phyloP scores from a whole-genome alignment of 78 protist species.

The Dictyostelium capitatum region DNA sequence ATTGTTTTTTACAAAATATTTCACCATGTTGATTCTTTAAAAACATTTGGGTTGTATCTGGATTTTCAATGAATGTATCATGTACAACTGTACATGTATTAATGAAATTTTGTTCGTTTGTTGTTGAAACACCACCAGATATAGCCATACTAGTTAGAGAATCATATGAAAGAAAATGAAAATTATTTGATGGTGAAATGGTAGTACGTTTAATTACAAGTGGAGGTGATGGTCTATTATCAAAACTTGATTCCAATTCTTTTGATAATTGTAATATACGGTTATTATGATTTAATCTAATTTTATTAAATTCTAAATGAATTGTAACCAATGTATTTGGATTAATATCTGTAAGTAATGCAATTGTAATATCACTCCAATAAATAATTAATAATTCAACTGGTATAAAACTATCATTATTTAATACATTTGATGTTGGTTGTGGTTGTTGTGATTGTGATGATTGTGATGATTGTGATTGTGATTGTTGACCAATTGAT shows the following conservation, averaged over 20 bases:
- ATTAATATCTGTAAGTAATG: slow-evolving; percentile 9
- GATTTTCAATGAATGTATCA: slow-evolving; percentile 46
- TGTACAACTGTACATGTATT: slow-evolving; percentile 39
- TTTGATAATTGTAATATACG: slow-evolving; percentile 12
- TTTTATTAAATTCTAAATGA: slow-evolving; percentile 56
- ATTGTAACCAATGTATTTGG: slow-evolving; percentile 4
- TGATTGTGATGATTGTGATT: neutral
- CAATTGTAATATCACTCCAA: slow-evolving; percentile 29
- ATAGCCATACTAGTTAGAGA: slow-evolving; percentile 28
- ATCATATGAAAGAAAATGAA: slow-evolving; percentile 41
- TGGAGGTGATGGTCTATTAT: slow-evolving; percentile 30
- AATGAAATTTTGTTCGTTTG: slow-evolving; percentile 29
- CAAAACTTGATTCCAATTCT: neutral
- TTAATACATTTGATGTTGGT: neutral
- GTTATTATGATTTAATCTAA: slow-evolving; percentile 19
- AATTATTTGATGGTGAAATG: slow-evolving; percentile 39
- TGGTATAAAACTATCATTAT: neutral
- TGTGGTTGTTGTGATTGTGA: neutral
- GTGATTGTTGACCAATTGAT: neutral
- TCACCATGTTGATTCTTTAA: slow-evolving; percentile 53
- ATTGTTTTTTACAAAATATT: slow-evolving; percentile 73
- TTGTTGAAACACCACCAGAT: slow-evolving; percentile 49
- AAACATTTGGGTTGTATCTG: slow-evolving; percentile 49
- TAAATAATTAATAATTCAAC: slow-evolving; percentile 19
- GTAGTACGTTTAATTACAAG: slow-evolving; percentile 6